Base-by-base conservation (phyloP, 192 early-diverging fungal genomes). In the Entomortierella lignicola region DNA sequence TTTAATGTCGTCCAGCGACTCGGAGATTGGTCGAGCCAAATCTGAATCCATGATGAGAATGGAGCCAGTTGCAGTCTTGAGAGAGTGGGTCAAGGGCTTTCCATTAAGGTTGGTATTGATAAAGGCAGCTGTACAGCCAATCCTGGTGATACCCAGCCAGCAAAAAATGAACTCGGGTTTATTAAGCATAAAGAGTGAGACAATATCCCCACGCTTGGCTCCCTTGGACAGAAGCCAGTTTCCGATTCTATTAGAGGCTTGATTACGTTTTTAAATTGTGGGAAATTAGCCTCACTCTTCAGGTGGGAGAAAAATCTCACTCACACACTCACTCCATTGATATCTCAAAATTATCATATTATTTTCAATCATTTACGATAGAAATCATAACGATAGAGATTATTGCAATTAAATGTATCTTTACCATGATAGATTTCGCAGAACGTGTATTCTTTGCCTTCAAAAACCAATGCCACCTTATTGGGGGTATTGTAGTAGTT, bases 31-130 rank as follows among this genome's bases (percentile, higher is more conserved):
- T 13, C 67, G 68, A 32, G 82, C 69, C 25, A 72, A 68, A 12
- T 80, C 77, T 15, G 71, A 64, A 12, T 82, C 69, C 44, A 67
- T 68, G 37, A 86, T 71, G 12, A 68, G 60, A 12, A 66, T 47
- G 10, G 81, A 67, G 20, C 84, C 29, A 5, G 65, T 61, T 17
- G 82, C 77, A 5, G 83, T 72, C 23, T 65, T 63, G 44, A 88
- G 60, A 39, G 80, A 83, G 58, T 88, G 85, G 8, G 69, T 67
- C 25, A 88, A 56, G 17, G 85, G 68, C 25, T 72, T 75, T 13
- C 83, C 85, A 8, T 64, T 43, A 34, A 91, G 66, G 56, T 90
- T 87, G 29, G 81, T 87, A 82, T 92, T 92, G 73, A 92, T 85
- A n/a, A 91, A 81, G 17, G 90, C 87, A 26, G 83, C 80, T 1